These are phyloP conservation scores for Cicer yamashitae DNA, from an alignment of 306 rosid species.

Conservation along the genomic window DNA sequence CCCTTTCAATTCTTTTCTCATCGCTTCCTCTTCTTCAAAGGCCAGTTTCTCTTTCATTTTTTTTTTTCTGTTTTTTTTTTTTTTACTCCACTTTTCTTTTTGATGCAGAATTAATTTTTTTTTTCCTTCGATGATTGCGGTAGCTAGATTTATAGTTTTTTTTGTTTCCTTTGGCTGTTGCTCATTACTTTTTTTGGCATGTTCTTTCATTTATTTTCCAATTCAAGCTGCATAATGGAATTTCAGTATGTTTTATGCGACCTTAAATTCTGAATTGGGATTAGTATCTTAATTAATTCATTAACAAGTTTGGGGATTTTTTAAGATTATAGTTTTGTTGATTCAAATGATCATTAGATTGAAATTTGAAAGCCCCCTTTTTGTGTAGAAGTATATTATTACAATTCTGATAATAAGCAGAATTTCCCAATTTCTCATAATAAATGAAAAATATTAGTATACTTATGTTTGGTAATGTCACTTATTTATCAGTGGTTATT, in stretches of 20 bases:
- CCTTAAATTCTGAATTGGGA: constrained; percentile 40
- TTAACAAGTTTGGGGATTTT: constrained; percentile 15
- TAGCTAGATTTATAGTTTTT: constrained; percentile 33
- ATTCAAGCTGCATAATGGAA: not conserved
- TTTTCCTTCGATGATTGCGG: constrained; percentile 26
- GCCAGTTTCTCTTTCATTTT: constrained; percentile 42
- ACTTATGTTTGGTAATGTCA: constrained; percentile 15
- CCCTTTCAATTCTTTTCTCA: constrained; percentile 19
- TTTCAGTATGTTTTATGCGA: constrained; percentile 17
- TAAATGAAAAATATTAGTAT: not conserved
- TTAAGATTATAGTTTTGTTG: not conserved
- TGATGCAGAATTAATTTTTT: not conserved
- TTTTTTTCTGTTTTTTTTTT: not conserved
- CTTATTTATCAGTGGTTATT: not conserved
- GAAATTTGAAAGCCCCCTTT: not conserved
- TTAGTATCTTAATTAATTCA: not conserved
- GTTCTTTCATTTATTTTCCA: not conserved
- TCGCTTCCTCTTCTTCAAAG: constrained; percentile 44
- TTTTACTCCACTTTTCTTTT: constrained; percentile 5
- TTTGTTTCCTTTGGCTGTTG: not conserved
- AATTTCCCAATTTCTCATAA: constrained; percentile 30
- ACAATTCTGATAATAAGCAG: not conserved
- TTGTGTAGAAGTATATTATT: not conserved
- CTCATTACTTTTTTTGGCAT: constrained; percentile 1
- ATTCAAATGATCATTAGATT: constrained; percentile 2